Base-by-base conservation (phyloP, 1,284 basidiomycete species). In the Pseudozyma sp. region DNA sequence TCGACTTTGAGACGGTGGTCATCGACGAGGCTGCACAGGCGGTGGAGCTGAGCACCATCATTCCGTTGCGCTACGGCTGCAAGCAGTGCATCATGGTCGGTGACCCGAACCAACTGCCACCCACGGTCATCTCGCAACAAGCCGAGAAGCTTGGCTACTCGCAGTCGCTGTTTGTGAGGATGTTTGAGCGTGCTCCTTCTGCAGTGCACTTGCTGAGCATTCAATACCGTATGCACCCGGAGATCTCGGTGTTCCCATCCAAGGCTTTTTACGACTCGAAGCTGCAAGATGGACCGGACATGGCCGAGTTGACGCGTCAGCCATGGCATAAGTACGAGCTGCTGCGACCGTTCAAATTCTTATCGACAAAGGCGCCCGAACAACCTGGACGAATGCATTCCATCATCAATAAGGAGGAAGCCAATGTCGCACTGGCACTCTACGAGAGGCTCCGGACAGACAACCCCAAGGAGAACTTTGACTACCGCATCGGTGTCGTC, bases 221-320 rank as follows among this genome's bases (percentile, higher is more conserved):
- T 51, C 97, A 99, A 86, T 99, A 99, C 85, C 96, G 97, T 83
- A 99, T 99, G 97, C 95, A 99, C 85, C 96, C 97, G 1, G 91
- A 93, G 65, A 99, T 99, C 83, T 96, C 94, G 74, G 87, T 88
- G 52, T 89, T 99, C 35, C 97, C 97, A 0, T 97, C 95, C 70
- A 89, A 88, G 56, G 86, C 95, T 1, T 99, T 99, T 86, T 99
- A 99, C 85, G 87, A 91, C 56, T 90, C 91, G 5, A 89, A 90
- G 51, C 88, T 99, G 18, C 87, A 89, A 51, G 94, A 99, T 83
- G 97, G 97, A 1, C 94, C 94, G 1, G 88, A 89, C 47, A 98
- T 99, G 95, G 91, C 88, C 3, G 76, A 85, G 54, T 93, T 94
- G 85, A 98, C 97, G 0, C 86, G 86, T 18, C 92, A 92, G 70